phyloP scores from a whole-genome alignment of 192 early-diverging fungal genomes.

The Entomortierella lignicola region DNA sequence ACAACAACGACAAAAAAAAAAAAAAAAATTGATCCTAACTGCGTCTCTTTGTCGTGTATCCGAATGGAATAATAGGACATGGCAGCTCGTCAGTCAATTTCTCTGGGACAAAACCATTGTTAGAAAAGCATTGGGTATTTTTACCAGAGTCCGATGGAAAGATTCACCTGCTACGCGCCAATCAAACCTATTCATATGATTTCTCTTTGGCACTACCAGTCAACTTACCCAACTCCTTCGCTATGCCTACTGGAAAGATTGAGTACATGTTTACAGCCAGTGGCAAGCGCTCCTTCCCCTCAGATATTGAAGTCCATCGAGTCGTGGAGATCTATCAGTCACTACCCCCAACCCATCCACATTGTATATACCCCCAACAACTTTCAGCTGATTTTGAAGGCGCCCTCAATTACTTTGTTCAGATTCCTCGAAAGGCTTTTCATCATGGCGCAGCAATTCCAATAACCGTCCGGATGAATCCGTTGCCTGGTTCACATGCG shows the following conservation, averaged over 20 bases:
- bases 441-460: slow-evolving; percentile 39
- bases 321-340: slow-evolving; percentile 49
- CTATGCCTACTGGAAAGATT: slow-evolving; percentile 35
- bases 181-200: slow-evolving; percentile 45
- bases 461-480: slow-evolving; percentile 27
- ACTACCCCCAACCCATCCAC: slow-evolving; percentile 32
- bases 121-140: slow-evolving; percentile 49
- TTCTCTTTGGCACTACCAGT: slow-evolving; percentile 39
- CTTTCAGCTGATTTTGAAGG: slow-evolving; percentile 31
- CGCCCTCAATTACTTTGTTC: slow-evolving; percentile 38
- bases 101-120: slow-evolving; percentile 35
- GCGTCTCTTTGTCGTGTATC: too few relatives aligned
- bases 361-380: slow-evolving; percentile 39
- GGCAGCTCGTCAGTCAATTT: slow-evolving; percentile 16
- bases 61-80: too few relatives aligned
- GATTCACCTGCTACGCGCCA: slow-evolving; percentile 27
- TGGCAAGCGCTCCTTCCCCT: slow-evolving; percentile 31
- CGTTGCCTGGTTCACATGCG: slow-evolving; percentile 9
- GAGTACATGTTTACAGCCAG: slow-evolving; percentile 37
- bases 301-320: slow-evolving; percentile 13
- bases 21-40: too few relatives aligned
- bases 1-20: background rate
- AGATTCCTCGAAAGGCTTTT: slow-evolving; percentile 37
- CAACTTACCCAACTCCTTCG: slow-evolving; percentile 45
- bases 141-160: slow-evolving; percentile 25